phyloP scores from a whole-genome alignment of 306 rosid species.

The Dalbergia oliveri region DNA sequence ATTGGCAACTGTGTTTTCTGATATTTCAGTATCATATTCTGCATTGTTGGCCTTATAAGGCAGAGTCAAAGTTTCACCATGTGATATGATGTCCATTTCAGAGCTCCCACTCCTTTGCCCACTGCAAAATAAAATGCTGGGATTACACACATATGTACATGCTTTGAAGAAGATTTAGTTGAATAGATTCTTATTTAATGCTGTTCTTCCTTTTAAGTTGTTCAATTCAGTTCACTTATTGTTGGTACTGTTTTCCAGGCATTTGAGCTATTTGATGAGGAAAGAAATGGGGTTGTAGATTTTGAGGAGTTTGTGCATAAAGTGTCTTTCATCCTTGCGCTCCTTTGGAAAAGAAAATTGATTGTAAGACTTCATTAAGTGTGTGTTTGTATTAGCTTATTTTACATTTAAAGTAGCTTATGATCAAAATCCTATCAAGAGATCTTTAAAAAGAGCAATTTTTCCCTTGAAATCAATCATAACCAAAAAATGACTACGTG shows the following conservation, averaged over 20 bases:
- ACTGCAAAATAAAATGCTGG: not conserved
- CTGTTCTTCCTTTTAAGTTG: slow-evolving; percentile 3
- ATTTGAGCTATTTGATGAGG: slow-evolving; percentile 75
- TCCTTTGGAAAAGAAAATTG: slow-evolving; percentile 66
- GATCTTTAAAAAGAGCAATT: no score
- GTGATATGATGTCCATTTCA: no score
- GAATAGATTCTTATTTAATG: no score
- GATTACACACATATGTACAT: not conserved
- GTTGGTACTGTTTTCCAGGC: slow-evolving; percentile 49
- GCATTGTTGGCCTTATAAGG: not conserved
- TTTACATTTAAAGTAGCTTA: no score
- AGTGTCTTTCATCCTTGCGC: slow-evolving; percentile 77
- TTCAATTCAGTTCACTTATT: slow-evolving; percentile 19
- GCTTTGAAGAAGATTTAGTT: slow-evolving; percentile 16
- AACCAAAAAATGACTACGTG: no score
- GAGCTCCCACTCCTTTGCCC: not conserved
- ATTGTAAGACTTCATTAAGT: slow-evolving; percentile 60
- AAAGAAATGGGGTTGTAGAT: slow-evolving; percentile 72
- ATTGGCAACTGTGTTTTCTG: slow-evolving; percentile 3
- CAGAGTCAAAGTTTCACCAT: not conserved
- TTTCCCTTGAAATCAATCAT: no score
- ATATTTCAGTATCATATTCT: not conserved
- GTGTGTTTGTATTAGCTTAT: no score
- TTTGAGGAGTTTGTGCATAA: slow-evolving; percentile 79
- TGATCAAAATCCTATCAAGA: no score